Percentiles rank a stretch among this genome's conserved stretches.
phyloP scores from a whole-genome alignment of 352 stramenopile genomes.

The Pythium utonaiense region DNA sequence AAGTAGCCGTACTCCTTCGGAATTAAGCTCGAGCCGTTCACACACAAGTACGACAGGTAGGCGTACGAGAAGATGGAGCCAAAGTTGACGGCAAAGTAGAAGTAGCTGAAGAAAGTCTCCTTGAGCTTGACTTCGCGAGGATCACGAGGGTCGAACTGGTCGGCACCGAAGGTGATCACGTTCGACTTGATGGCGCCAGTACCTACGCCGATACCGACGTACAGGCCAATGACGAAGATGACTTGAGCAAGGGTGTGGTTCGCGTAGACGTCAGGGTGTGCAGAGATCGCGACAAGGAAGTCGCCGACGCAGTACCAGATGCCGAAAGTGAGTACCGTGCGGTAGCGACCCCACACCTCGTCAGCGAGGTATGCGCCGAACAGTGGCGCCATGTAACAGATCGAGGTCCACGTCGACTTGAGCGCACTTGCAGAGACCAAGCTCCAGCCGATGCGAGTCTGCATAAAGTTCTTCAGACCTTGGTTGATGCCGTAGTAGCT shows the following conservation, averaged over 20 bases:
- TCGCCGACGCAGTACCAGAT: conserved; percentile 63
- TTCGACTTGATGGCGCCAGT: conserved; percentile 28
- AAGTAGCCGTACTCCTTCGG: conserved; percentile 75
- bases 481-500: conserved; percentile 90
- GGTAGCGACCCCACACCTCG: conserved; percentile 58
- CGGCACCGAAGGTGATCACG: conserved; percentile 30
- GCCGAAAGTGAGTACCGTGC: conserved; percentile 53
- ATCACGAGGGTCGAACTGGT: conserved; percentile 55
- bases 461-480: conserved; percentile 83
- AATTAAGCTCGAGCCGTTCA: conserved; percentile 66
- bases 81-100: conserved; percentile 80
- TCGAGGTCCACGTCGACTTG: conserved; percentile 63
- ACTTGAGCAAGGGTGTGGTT: conserved; percentile 32
- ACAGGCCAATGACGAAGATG: conserved; percentile 63
- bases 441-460: conserved; percentile 49
- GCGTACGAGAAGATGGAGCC: conserved; percentile 71
- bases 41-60: conserved; percentile 68
- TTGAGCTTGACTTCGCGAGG: conserved; percentile 41
- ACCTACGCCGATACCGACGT: conserved; percentile 41
- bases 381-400: conserved; percentile 57
- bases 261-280: conserved; percentile 47
- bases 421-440: conserved; percentile 49
- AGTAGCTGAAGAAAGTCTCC: conserved; percentile 72
- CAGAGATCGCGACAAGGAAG: conserved; percentile 53
- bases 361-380: conserved; percentile 57